Base-by-base conservation (phyloP, 1,284 basidiomycete genomes). In the Cryptococcus maquisensis region DNA sequence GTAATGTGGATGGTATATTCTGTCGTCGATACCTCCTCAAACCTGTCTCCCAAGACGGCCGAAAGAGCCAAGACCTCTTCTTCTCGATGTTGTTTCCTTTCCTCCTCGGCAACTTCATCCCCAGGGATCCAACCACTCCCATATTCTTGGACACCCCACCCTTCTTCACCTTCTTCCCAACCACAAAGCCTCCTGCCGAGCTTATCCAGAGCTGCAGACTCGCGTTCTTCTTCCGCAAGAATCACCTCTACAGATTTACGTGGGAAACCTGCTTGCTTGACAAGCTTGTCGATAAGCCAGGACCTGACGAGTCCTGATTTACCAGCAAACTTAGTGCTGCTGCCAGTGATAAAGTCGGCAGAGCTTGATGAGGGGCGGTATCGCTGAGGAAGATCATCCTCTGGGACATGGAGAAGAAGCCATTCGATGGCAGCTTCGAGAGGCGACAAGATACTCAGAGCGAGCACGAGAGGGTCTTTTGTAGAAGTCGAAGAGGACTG, bases 251-350 rank as follows among this genome's bases (percentile, higher is more conserved):
- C 88, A 9, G 82, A 78, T 55, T 86, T 83, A 1, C 82, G 76
- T 7, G 92, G 92, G 78, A 86, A 93, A 2, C 92, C 93, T 41
- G 86, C 88, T 67, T 88, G 83, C 67, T 90, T 91, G 52, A 86
- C 81, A 2, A 90, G 83, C 65, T 86, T 84, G 51, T 96, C 90
- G 58, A 86, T 83, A 2, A 87, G 77, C 94, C 94, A 97, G 15
- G 87, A 81, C 52, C 78, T 81, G 59, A 85, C 86, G 18, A 96
- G 73, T 55, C 86, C 83, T 35, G 83, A 81, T 16, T 72, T 54
- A 3, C 72, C 72, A 39, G 55, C 76, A 60, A 20, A 47, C 39
- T 55, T 85, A 47, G 86, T 77, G 65, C 87, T 88, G 2, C 69
- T 73, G 8, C 73, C 66, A 0, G 71, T 85, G 58, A 80, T 56